Evolutionary conservation across 2,329 filamentous ascomycete species (phyloP), one percentile per base, ranked within the genome.

Genomic region (Akanthomyces muscarius): DNA sequence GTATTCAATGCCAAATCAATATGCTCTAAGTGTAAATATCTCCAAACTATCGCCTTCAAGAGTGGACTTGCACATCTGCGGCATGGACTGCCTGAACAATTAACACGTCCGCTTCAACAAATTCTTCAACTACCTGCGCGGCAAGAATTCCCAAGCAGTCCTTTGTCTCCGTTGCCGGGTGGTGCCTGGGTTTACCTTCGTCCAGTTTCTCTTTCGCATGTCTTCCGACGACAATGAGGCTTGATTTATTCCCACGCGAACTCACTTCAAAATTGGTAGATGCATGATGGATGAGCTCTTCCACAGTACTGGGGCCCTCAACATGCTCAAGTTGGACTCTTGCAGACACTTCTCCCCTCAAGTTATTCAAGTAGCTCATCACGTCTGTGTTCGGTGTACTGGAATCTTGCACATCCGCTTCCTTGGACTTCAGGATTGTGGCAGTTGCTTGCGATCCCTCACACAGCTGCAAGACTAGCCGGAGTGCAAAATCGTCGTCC

Each of bases 401-500:
- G 10, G 66, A 61, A 6, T 55, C 55, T 23, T 63, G 50, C 21
- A 50, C 36, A 3, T 48, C 33, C 4, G 59, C 52, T 1, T 57
- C 47, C 1, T 52, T 63, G 13, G 65, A 65, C 21, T 66, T 16
- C 4, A 89, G 79, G 38, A 97, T 83, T 0, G 90, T 94, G 0
- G 88, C 91, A 0, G 91, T 93, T 30, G 97, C 86, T 50, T 90
- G 85, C 4, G 86, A 83, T 69, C 92, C 95, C 72, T 89, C 87
- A 0, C 89, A 91, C 0, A 99, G 82, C 71, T 97, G 94, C 3
- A 98, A 81, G 3, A 94, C 89, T 28, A 98, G 85, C 1, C 88
- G 82, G 0, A 98, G 81, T 0, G 92, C 93, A 5, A 89, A 85
- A 8, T 86, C 84, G 70, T 97, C 94, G 71, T 99, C 95, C 1